These are phyloP conservation scores for Claviceps quebecensis DNA, from an alignment of 2,329 filamentous ascomycete genomes.

Conservation along the genomic window DNA sequence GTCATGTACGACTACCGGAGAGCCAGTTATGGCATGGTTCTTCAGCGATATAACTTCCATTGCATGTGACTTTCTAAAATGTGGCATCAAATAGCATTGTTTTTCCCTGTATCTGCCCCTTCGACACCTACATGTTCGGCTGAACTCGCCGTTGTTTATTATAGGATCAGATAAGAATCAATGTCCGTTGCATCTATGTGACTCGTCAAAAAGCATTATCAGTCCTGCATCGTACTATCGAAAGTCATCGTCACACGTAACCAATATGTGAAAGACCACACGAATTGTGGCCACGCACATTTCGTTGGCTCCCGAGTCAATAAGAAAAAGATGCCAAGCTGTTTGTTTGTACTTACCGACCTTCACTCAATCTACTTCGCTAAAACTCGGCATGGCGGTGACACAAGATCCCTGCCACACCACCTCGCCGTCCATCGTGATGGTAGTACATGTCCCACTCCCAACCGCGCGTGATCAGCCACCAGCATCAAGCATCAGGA, in stretches of 20 bases:
- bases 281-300: background rate
- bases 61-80: background rate
- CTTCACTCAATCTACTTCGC: background rate
- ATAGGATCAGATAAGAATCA: too few species aligned
- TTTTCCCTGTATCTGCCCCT: background rate
- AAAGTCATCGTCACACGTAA: too few species aligned
- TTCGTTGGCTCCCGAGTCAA: background rate
- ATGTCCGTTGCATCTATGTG: background rate
- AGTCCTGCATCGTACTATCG: too few species aligned
- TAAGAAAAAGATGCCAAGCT: background rate
- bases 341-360: background rate
- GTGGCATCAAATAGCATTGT: background rate
- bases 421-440: constrained; percentile 4
- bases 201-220: background rate
- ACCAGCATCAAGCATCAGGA: constrained; percentile 50
- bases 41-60: background rate
- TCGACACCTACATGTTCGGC: background rate
- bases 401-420: constrained; percentile 11
- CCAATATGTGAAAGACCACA: background rate
- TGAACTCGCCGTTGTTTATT: background rate
- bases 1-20: too few species aligned
- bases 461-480: constrained; percentile 40
- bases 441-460: constrained; percentile 47
- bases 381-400: constrained; percentile 7
- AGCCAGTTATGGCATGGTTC: background rate